These are phyloP conservation scores for Candida buenavistaensis DNA, from an alignment of 1,139 yeast species.

Conservation along the genomic window DNA sequence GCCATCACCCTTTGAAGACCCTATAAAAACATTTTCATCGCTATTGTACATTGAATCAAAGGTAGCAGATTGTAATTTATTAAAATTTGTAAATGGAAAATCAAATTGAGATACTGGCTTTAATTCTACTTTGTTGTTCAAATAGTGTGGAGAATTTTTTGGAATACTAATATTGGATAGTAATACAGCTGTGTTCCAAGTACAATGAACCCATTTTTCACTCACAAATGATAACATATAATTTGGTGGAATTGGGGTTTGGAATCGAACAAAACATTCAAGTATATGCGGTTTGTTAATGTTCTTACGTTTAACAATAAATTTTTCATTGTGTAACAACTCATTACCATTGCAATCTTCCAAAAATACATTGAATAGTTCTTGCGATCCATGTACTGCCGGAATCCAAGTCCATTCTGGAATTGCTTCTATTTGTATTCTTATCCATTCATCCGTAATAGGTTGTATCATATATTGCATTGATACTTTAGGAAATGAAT, in stretches of 20 bases:
- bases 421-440: slow-evolving; percentile 62
- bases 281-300: slow-evolving; percentile 55
- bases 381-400: slow-evolving; percentile 60
- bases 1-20: slow-evolving; percentile 76
- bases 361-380: slow-evolving; percentile 66
- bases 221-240: slow-evolving; percentile 72
- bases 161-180: slow-evolving; percentile 62
- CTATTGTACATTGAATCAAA: slow-evolving; percentile 61
- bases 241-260: slow-evolving; percentile 70
- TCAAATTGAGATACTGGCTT: slow-evolving; percentile 41
- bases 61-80: slow-evolving; percentile 70
- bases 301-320: slow-evolving; percentile 51
- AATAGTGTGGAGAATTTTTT: slow-evolving; percentile 61
- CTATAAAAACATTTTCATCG: slow-evolving; percentile 62
- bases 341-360: slow-evolving; percentile 86
- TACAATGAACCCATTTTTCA: slow-evolving; percentile 84
- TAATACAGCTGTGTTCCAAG: slow-evolving; percentile 59
- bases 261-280: slow-evolving; percentile 64
- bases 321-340: slow-evolving; percentile 58
- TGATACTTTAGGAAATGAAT: slow-evolving; percentile 69
- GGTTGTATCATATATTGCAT: slow-evolving; percentile 71
- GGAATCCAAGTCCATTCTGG: slow-evolving; percentile 82
- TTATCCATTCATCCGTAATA: slow-evolving; percentile 63
- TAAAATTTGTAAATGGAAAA: slow-evolving; percentile 56
- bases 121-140: slow-evolving; percentile 50